These are phyloP conservation scores for Craterostigma plantagineum DNA, from an alignment of 257 asterid genomes.

Conservation along the genomic window DNA sequence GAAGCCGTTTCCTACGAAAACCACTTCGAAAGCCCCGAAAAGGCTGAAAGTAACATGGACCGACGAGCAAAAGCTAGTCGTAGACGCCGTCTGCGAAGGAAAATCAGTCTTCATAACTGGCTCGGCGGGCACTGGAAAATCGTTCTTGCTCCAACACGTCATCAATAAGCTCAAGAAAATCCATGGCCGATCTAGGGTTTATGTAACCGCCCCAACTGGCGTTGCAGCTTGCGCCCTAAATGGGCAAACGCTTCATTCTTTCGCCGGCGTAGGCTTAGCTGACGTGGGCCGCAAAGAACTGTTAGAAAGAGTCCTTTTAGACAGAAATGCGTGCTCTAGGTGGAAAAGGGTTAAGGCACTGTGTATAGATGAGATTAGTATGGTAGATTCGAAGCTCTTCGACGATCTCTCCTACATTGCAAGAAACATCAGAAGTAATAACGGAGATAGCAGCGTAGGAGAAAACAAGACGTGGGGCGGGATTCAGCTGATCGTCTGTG, in stretches of 20 bases:
- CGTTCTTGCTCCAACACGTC: conserved; percentile 29
- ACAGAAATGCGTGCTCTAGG: conserved; percentile 23
- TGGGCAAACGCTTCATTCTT: conserved; percentile 40
- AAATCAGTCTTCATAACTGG: conserved; percentile 59
- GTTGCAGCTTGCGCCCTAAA: conserved; percentile 43
- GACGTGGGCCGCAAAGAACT: conserved; percentile 15
- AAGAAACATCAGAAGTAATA: background rate
- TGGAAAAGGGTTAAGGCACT: conserved; percentile 47
- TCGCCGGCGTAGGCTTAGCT: conserved; percentile 30
- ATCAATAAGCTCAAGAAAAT: conserved; percentile 27
- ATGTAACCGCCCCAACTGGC: conserved; percentile 66
- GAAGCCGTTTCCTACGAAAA: conserved; percentile 4
- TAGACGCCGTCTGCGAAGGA: conserved; percentile 31
- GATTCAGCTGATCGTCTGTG: conserved; percentile 59
- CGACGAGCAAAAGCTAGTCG: conserved; percentile 34
- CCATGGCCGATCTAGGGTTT: conserved; percentile 34
- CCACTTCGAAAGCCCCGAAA: conserved; percentile 8
- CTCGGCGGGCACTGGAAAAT: conserved; percentile 73
- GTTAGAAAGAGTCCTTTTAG: conserved; percentile 21
- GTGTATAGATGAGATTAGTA: conserved; percentile 55
- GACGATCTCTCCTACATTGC: conserved; percentile 38
- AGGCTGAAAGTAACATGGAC: conserved; percentile 29
- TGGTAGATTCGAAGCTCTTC: conserved; percentile 38
- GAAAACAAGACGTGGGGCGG: conserved; percentile 49
- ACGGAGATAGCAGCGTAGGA: conserved; percentile 4